These are phyloP conservation scores for Gastrolobium bilobum DNA, from an alignment of 306 rosid species.

Conservation along the genomic window DNA sequence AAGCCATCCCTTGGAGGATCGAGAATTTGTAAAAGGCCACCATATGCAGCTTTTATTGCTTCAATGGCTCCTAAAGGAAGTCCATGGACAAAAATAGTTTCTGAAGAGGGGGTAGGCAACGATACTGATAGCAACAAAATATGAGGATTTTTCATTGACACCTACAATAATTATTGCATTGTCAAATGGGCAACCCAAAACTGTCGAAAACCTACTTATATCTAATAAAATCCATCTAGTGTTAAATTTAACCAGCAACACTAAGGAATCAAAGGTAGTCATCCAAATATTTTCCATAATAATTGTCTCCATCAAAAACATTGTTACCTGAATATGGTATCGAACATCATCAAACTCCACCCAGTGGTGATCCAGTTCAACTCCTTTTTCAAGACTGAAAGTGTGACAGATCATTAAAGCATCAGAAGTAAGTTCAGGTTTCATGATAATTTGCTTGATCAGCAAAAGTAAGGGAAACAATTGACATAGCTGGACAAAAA, in stretches of 20 bases:
- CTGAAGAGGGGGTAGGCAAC: constrained; percentile 88
- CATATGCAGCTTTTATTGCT: constrained; percentile 91
- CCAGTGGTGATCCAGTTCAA: constrained; percentile 93
- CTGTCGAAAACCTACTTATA: constrained; percentile 29
- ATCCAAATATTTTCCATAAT: constrained; percentile 15
- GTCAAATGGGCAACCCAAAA: constrained; percentile 45
- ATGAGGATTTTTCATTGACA: constrained; percentile 81
- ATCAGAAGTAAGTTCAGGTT: constrained; percentile 6
- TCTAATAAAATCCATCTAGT: constrained; percentile 14
- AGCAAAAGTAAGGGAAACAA: background rate
- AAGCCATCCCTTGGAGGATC: constrained; percentile 99
- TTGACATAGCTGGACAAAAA: background rate
- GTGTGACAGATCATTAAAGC: constrained; percentile 15
- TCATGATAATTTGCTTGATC: background rate
- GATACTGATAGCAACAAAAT: constrained; percentile 79
- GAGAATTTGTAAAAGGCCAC: constrained; percentile 78
- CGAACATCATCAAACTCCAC: constrained; percentile 95
- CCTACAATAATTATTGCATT: constrained; percentile 58
- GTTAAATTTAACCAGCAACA: constrained; percentile 11
- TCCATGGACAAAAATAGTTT: constrained; percentile 76
- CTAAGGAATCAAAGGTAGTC: background rate
- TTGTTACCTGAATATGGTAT: constrained; percentile 85
- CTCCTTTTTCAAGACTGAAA: constrained; percentile 83
- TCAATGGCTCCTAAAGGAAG: constrained; percentile 95
- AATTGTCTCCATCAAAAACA: constrained; percentile 8